Conservation (phyloP, 371 early-diverging fungal genomes). For the Sporodiniella umbellata region DNA sequence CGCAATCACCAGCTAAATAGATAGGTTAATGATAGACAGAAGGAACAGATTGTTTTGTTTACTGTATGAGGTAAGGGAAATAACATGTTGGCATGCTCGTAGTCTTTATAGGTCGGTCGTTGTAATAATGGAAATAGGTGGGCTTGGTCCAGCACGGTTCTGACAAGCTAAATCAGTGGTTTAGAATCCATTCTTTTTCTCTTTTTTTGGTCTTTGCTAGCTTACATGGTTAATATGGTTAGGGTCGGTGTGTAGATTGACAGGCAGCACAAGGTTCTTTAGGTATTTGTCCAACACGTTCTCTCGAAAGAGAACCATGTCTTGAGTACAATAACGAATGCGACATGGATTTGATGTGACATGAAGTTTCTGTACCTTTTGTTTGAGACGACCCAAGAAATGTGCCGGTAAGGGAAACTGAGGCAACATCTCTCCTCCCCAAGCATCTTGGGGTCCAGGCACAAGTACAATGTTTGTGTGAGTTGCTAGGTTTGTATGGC, state of each 20-base stretch:
- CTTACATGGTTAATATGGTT: slow-evolving; percentile 63
- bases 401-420: slow-evolving; percentile 71
- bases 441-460: slow-evolving; percentile 87
- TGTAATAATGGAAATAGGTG: slow-evolving; percentile 77
- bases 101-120: slow-evolving; percentile 75
- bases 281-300: slow-evolving; percentile 74
- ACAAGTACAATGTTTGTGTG: slow-evolving; percentile 81
- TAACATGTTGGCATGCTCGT: slow-evolving; percentile 78
- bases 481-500: slow-evolving; percentile 65
- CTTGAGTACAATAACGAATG: slow-evolving; percentile 80
- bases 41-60: slow-evolving; percentile 19
- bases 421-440: slow-evolving; percentile 70
- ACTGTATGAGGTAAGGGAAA: slow-evolving; percentile 88
- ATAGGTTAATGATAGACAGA: too few species aligned
- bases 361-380: slow-evolving; percentile 52
- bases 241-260: slow-evolving; percentile 38
- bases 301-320: slow-evolving; percentile 85
- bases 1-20: slow-evolving; percentile 74
- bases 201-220: background rate
- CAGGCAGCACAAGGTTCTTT: slow-evolving; percentile 71
- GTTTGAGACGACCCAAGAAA: slow-evolving; percentile 60
- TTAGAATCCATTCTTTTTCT: background rate
- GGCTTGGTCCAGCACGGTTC: slow-evolving; percentile 80
- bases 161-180: slow-evolving; percentile 59
- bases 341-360: slow-evolving; percentile 87